phyloP scores from a whole-genome alignment of 768 basidiomycete species.

The Mycena galopus region DNA sequence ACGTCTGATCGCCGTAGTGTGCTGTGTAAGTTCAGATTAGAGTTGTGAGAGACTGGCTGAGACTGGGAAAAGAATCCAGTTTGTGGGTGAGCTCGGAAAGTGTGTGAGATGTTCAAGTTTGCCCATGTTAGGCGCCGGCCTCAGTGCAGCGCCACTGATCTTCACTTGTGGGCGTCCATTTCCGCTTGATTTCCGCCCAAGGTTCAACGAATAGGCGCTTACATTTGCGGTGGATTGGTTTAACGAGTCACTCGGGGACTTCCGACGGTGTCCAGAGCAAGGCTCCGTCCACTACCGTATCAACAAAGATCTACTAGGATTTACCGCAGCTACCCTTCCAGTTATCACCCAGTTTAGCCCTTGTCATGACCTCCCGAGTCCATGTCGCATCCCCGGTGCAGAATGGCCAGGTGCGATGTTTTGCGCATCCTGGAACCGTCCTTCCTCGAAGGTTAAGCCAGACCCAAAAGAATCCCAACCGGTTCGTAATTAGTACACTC shows the following conservation, averaged over 20 bases:
- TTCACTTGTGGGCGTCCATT: neutral
- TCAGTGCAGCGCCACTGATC: neutral
- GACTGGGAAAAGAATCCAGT: too few relatives aligned
- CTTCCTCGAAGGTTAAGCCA: constrained; percentile 2
- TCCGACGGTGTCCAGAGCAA: too few relatives aligned
- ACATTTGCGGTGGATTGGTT: too few relatives aligned
- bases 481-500: constrained; percentile 1
- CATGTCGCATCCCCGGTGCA: constrained; percentile 22
- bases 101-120: neutral
- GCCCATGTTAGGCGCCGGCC: neutral
- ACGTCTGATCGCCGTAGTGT: too few relatives aligned
- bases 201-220: neutral
- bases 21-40: too few relatives aligned
- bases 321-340: too few relatives aligned
- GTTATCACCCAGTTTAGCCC: too few relatives aligned
- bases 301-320: too few relatives aligned
- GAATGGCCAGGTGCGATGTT: constrained; percentile 19
- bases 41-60: too few relatives aligned
- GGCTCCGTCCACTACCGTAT: too few relatives aligned
- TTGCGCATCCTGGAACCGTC: neutral
- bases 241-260: too few relatives aligned
- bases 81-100: too few relatives aligned
- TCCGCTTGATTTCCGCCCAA: neutral
- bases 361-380: neutral
- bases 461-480: constrained; percentile 7